A percentile compares a stretch with the other conserved stretches of the same genome.
Conservation (phyloP, 495 filamentous ascomycete genomes). For the Jackrogersella minutella region DNA sequence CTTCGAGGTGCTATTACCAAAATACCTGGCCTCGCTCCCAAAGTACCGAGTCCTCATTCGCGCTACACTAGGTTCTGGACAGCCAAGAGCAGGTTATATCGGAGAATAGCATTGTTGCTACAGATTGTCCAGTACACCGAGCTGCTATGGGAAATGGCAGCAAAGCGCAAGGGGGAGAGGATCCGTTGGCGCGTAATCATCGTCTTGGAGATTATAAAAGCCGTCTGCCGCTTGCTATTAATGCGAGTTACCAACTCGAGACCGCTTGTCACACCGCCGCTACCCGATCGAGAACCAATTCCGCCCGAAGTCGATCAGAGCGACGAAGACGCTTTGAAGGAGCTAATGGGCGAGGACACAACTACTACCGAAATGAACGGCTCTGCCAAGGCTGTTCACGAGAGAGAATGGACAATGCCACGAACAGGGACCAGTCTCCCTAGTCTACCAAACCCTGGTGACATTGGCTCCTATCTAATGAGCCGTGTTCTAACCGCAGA, state of each 20-base stretch:
- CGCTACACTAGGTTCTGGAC: conserved; percentile 94
- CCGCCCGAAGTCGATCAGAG: conserved; percentile 59
- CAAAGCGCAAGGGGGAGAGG: conserved; percentile 84
- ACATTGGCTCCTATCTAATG: conserved; percentile 85
- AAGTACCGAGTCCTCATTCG: conserved; percentile 74
- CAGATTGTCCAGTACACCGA: conserved; percentile 95
- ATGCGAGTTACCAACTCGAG: conserved; percentile 83
- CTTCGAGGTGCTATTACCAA: conserved; percentile 69
- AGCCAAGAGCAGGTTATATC: conserved; percentile 75
- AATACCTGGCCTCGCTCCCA: conserved; percentile 50
- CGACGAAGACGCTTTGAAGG: conserved; percentile 53
- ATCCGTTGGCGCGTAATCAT: conserved; percentile 90
- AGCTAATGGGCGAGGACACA: conserved; percentile 44
- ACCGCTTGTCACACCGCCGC: conserved; percentile 81
- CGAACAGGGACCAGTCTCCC: conserved; percentile 87
- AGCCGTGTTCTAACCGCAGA: conserved; percentile 93
- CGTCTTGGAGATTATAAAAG: conserved; percentile 85
- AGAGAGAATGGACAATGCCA: conserved; percentile 89
- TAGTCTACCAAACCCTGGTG: conserved; percentile 75
- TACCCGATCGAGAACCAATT: conserved; percentile 83
- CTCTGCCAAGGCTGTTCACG: conserved; percentile 39
- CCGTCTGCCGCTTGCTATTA: conserved; percentile 81
- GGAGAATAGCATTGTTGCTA: conserved; percentile 76
- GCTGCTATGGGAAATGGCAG: conserved; percentile 80
- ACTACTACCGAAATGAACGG: conserved; percentile 21